These are phyloP conservation scores for Chenopodium album DNA, from an alignment of 148 eudicot species.

Conservation along the genomic window DNA sequence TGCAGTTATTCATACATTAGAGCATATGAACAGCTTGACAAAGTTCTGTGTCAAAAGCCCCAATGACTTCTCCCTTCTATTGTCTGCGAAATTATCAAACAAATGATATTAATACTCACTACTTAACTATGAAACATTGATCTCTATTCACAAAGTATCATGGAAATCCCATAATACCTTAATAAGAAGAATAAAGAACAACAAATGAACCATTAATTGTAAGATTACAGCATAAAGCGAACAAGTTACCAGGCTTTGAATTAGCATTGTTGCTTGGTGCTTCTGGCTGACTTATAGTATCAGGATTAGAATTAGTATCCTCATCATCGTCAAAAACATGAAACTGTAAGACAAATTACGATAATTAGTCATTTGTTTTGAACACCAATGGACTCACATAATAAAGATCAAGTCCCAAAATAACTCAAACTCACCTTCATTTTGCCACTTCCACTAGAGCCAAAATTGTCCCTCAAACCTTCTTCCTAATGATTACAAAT, in stretches of 20 bases:
- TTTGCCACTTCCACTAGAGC: constrained; percentile 31
- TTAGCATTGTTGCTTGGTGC: constrained; percentile 36
- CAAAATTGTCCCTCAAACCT: constrained; percentile 63
- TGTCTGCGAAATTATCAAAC: constrained; percentile 45
- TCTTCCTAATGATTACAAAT: constrained; percentile 47
- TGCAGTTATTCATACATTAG: constrained; percentile 48
- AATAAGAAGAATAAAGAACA: neutral
- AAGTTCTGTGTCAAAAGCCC: constrained; percentile 93
- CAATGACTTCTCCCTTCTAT: constrained; percentile 84
- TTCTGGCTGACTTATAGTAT: constrained; percentile 56
- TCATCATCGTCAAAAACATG: constrained; percentile 75
- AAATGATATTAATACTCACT: neutral
- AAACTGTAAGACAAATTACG: constrained; percentile 9
- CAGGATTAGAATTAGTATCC: constrained; percentile 38
- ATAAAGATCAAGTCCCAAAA: neutral
- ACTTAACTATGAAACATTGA: neutral
- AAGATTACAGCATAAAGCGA: neutral
- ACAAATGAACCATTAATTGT: neutral
- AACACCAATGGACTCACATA: neutral
- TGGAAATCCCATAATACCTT: neutral
- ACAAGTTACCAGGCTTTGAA: constrained; percentile 57
- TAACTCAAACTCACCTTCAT: constrained; percentile 51
- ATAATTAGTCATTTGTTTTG: neutral
- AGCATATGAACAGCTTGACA: constrained; percentile 87
- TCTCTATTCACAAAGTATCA: neutral